Base-by-base conservation (phyloP, 75 land plant genomes). In the Chamaecyparis obtusa region DNA sequence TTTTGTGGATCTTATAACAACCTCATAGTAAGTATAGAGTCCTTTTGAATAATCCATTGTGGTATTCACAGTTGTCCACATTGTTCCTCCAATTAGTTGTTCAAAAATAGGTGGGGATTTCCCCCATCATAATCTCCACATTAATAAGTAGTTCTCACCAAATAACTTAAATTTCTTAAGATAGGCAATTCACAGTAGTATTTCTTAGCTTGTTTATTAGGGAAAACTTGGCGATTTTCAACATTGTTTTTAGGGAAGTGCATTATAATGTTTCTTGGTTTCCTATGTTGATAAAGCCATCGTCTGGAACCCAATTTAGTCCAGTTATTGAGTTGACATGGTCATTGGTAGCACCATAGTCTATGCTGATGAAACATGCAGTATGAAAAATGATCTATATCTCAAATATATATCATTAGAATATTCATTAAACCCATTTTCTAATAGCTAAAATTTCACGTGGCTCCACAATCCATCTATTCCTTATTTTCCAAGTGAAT, bases 81-180 rank as follows among this genome's bases (percentile, higher is more conserved):
- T 86, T 4, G 93, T 93, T n/a, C 94, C 94, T 0, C 88, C 94
- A 16, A 94, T 86, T 39, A 91, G 91, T 89, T 92, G 92, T 36
- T 93, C 91, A 85, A 96, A 96, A 44, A 92, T 92, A 14, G 97
- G 95, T 24, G 94, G 94, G 51, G 57, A 3, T 54, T 80, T 19
- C 92, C 90, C 36, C 92, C 91, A 51, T 93, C 94, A 64, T 90
- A 96, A 13, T 89, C 89, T 5, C 96, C 96, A 75, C 95, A 96
- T 88, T 41, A 94, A 85, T 90, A 96, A 0, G 88, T 88, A 16
- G 95, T 93, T 35, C 94, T 79, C 30, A 96, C 87, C 9, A 95
- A 84, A 79, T 95, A 93, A 30, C 86, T 90, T 5, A 76, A 82
- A 1, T 90, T 90, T 43, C 88, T 89, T 43, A 60, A 35, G 27